Evolutionary conservation across 169 alveolate genomes (phyloP), one percentile per base, ranked within the genome.

Genomic region (Eimeria sp.): DNA sequence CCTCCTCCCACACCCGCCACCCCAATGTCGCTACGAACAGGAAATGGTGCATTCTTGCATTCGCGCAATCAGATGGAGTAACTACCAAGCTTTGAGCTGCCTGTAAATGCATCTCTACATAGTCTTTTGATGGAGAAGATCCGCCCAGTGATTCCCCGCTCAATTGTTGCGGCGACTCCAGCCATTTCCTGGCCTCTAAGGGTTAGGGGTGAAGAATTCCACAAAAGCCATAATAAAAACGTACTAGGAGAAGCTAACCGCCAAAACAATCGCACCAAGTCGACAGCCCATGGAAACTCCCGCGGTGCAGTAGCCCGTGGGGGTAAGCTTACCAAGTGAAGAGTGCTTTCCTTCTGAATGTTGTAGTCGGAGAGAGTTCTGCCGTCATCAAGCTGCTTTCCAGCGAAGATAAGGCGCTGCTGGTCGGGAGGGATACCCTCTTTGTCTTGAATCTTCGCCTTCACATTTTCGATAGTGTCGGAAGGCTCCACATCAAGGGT

Each of bases 331-430:
- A 96, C 97, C 92, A 97, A 67, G 92, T 96, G 97, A n/a, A 97
- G 92, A 49, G 97, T 97, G 93, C 96, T 49, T 93, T 94, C 99
- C 98, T 99, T 99, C 98, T 98, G 99, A 97, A 99, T 99, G 97
- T 99, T 99, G 99, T 99, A 99, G 97, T 99, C 99, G 30, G 99
- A 98, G 84, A 99, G 98, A 47, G 99, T 99, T 95, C 99, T 98
- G 82, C 99, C 99, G 96, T 99, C 99, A 97, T 99, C 99, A 93
- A 99, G 97, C 97, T 99, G 99, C 97, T 99, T 99, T 92, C 99
- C 99, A 16, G 99, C 99, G 97, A 99, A 99, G 97, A 99, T 99
- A 95, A 99, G 97, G 96, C 99, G 99, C 97, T 99, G 99, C 98
- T 99, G 99, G 98, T 99, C 99, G 30, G 99, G 99, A 27, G 99